phyloP scores from a whole-genome alignment of 2,329 filamentous ascomycete species.

The Colletotrichum plurivorum region DNA sequence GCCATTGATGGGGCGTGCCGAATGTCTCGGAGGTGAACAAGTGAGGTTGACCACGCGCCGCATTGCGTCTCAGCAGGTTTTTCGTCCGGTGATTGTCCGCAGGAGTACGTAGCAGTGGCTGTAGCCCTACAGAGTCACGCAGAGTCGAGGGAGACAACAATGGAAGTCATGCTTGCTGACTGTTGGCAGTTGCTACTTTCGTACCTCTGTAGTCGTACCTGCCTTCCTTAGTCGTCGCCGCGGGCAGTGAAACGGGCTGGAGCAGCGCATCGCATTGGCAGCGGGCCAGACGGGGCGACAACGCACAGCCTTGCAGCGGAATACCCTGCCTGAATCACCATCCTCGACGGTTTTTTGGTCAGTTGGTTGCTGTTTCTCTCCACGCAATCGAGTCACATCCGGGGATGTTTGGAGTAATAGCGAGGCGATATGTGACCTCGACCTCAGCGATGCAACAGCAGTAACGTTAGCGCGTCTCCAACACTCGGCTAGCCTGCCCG shows the following conservation, averaged over 20 bases:
- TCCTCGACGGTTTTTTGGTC: neutral
- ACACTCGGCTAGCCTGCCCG: neutral
- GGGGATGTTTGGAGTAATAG: neutral
- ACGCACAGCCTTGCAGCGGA: constrained; percentile 7
- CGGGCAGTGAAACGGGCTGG: constrained; percentile 21
- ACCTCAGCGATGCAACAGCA: too few relatives aligned
- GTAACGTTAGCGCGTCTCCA: too few relatives aligned
- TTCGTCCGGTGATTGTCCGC: constrained; percentile 5
- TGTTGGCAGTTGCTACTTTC: neutral
- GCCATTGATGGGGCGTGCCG: neutral
- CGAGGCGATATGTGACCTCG: neutral
- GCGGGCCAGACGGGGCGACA: constrained; percentile 1
- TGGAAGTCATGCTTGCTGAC: neutral
- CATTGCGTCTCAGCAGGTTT: constrained; percentile 21
- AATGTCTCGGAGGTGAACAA: constrained; percentile 1
- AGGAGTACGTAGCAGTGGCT: too few relatives aligned
- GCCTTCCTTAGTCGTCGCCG: neutral
- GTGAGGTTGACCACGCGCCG: constrained; percentile 2
- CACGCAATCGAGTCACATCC: too few relatives aligned
- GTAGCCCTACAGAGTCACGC: neutral
- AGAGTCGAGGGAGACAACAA: constrained; percentile 1
- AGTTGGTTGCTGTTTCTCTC: neutral
- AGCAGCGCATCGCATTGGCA: constrained; percentile 1
- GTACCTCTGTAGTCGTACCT: too few relatives aligned
- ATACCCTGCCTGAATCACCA: constrained; percentile 9